Percentiles rank a stretch among this genome's conserved stretches.
These are phyloP conservation scores for Erythrobasidium yunnanense DNA, from an alignment of 768 basidiomycete genomes.

Conservation along the genomic window DNA sequence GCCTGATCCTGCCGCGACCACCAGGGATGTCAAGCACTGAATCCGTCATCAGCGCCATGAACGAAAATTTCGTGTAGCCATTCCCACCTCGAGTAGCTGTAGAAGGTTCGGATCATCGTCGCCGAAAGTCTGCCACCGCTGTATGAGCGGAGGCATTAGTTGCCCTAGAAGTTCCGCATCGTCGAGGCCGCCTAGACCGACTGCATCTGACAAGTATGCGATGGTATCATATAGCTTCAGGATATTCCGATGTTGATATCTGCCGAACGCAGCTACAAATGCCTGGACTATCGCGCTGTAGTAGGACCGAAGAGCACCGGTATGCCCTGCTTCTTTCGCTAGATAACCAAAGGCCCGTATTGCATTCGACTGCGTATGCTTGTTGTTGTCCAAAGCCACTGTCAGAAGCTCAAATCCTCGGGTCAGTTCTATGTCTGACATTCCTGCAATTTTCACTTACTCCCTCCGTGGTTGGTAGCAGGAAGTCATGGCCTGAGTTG, in stretches of 20 bases:
- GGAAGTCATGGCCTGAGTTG: conserved; percentile 78
- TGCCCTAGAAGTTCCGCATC: conserved; percentile 71
- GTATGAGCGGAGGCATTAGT: conserved; percentile 86
- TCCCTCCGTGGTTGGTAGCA: conserved; percentile 98
- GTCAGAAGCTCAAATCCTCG: conserved; percentile 62
- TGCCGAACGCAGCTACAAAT: conserved; percentile 87
- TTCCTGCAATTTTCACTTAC: no score
- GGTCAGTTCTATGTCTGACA: no score
- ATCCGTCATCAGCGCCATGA: not conserved
- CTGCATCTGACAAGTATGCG: conserved; percentile 91
- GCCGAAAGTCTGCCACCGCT: conserved; percentile 72
- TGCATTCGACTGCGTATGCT: conserved; percentile 96
- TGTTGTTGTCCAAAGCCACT: conserved; percentile 98
- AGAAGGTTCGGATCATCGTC: conserved; percentile 89
- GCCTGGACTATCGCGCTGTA: conserved; percentile 89
- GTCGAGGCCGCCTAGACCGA: conserved; percentile 67
- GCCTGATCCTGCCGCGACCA: conserved; percentile 82
- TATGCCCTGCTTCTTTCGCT: conserved; percentile 80
- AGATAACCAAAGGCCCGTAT: conserved; percentile 97
- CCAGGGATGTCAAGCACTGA: conserved; percentile 92
- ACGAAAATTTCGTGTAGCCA: conserved; percentile 27
- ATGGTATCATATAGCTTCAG: conserved; percentile 96
- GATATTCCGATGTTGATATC: conserved; percentile 99
- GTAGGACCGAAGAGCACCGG: conserved; percentile 69
- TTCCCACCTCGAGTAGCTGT: conserved; percentile 81